Conservation (phyloP, 2,329 filamentous ascomycete genomes). For the Aschersonia sp. region DNA sequence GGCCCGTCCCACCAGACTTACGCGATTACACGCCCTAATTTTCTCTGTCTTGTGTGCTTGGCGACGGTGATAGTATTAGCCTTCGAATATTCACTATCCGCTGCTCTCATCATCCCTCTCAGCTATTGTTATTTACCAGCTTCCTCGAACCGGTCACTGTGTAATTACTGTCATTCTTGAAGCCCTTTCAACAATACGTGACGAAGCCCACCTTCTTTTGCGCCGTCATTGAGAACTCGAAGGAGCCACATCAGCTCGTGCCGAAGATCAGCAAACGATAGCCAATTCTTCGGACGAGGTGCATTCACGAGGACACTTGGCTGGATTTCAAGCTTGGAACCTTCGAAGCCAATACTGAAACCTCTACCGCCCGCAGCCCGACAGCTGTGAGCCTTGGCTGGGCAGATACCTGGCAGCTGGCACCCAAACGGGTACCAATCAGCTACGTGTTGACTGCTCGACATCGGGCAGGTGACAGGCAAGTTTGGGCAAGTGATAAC, state of each 20-base stretch:
- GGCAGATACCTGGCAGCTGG: conserved; percentile 1
- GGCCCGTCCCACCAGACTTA: neutral
- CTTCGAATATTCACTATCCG: neutral
- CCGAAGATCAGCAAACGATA: too few relatives aligned
- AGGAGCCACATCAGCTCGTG: neutral
- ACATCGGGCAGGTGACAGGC: conserved; percentile 1
- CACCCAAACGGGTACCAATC: neutral
- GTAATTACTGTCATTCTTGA: neutral
- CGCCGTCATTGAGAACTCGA: neutral
- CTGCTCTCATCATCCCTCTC: neutral
- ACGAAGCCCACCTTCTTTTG: neutral
- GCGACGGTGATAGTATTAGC: neutral
- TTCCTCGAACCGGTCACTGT: neutral
- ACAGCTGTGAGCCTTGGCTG: conserved; percentile 1
- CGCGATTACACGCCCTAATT: too few relatives aligned
- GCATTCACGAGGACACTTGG: too few relatives aligned
- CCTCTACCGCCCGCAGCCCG: neutral
- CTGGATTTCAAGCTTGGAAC: too few relatives aligned
- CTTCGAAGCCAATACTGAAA: neutral
- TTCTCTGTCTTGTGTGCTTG: neutral
- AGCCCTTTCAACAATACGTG: neutral
- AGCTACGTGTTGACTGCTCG: neutral
- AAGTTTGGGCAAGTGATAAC: conserved; percentile 2
- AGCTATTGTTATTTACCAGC: neutral
- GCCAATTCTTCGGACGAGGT: too few relatives aligned